Base-by-base conservation (phyloP, 345 rosid species). In the Pugionium dolabratum region DNA sequence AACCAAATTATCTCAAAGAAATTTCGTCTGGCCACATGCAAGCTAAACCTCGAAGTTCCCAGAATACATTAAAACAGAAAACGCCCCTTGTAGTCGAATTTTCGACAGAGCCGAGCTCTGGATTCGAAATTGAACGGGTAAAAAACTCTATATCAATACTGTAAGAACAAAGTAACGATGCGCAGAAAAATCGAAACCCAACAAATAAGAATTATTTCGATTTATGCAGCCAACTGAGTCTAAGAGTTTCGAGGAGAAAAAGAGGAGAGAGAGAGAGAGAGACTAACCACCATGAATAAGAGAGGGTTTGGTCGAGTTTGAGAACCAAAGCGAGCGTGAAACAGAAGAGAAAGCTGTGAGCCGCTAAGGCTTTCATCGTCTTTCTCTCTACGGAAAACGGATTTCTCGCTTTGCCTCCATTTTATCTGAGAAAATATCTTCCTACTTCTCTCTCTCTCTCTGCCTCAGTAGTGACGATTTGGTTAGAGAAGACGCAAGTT, bases 201-300 rank as follows among this genome's bases (percentile, higher is more conserved):
- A 25, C 3, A 25, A 4, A 35, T 2, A 46, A 31, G 40, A 10
- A 45, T 8, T 44, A n/a, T 5, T 39, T 7, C 10, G 37, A 49
- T 41, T 26, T 36, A 4, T 18, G 59, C 2, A 11, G 30, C 4
- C 43, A 35, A 62, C 10, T n/a, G 53, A 59, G 53, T 34, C 30
- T 42, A 2, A 39, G 37, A 50, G 27, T 1, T 9, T 42, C 18
- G 27, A 2, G 9, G 54, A 31, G 27, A 2, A 46, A 4, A 29
- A 9, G 61, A 28, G 29, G 28, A 18, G 18, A 18, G 18, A 18
- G 18, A 18, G 45, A 10, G 27, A 67, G 53, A 52, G 42, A 55
- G 39, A 78, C 88, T 41, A 52, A 93, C 98, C 98, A 90, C 97
- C 98, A 93, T 3, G 97, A 88, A 81, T 56, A 83, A 37, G 76